phyloP scores from a whole-genome alignment of 208 protist genomes.

The Trypanosoma congolense region DNA sequence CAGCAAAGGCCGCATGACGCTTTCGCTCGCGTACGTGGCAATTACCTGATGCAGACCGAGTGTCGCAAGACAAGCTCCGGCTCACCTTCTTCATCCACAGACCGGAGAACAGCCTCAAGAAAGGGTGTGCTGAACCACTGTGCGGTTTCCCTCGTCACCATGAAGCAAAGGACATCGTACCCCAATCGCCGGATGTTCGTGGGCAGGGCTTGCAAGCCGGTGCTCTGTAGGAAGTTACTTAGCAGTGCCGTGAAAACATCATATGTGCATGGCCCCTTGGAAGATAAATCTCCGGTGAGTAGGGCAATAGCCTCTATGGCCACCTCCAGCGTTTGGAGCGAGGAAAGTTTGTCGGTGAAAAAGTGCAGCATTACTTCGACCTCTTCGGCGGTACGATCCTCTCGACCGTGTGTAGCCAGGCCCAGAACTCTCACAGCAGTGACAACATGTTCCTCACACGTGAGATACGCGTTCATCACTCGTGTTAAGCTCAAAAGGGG shows the following conservation, averaged over 20 bases:
- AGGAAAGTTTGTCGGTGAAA: slow-evolving; percentile 44
- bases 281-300: slow-evolving; percentile 29
- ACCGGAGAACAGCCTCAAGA: slow-evolving; percentile 38
- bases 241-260: slow-evolving; percentile 17
- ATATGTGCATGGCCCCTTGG: slow-evolving; percentile 4
- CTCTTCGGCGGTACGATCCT: slow-evolving; percentile 28
- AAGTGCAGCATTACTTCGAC: slow-evolving; percentile 40
- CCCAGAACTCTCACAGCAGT: slow-evolving; percentile 43
- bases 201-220: slow-evolving; percentile 21
- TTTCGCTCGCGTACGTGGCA: slow-evolving; percentile 10
- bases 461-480: slow-evolving; percentile 35
- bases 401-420: slow-evolving; percentile 24
- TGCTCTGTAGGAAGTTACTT: slow-evolving; percentile 22
- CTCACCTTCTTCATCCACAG: slow-evolving; percentile 73
- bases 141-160: slow-evolving; percentile 17
- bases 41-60: slow-evolving; percentile 46
- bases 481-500: slow-evolving; percentile 47
- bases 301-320: slow-evolving; percentile 32
- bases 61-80: slow-evolving; percentile 53
- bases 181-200: slow-evolving; percentile 10
- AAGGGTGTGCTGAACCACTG: slow-evolving; percentile 19
- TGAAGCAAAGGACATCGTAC: slow-evolving; percentile 25
- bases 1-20: slow-evolving; percentile 25
- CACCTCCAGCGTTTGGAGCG: slow-evolving; percentile 25
- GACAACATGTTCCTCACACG: slow-evolving; percentile 31